A percentile compares a stretch with the other conserved stretches of the same genome.
phyloP scores from a whole-genome alignment of 208 protist species.

The Endotrypanum monterogeii region DNA sequence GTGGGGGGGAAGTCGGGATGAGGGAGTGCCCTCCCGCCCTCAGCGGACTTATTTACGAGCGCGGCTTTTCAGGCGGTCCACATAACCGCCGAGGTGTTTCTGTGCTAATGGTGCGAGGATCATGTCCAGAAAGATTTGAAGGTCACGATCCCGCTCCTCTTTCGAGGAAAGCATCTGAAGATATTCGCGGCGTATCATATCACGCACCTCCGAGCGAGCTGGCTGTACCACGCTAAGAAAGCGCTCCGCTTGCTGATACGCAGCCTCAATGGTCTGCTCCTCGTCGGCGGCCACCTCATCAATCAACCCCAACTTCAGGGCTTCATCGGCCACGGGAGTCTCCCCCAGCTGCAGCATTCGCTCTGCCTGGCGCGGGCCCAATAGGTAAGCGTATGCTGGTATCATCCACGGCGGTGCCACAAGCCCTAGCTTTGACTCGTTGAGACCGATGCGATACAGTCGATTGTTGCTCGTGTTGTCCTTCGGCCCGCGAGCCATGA shows the following conservation, averaged over 20 bases:
- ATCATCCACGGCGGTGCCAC: constrained; percentile 74
- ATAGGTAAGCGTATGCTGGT: constrained; percentile 66
- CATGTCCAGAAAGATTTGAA: background rate
- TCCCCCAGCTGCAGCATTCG: constrained; percentile 80
- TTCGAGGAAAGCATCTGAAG: background rate
- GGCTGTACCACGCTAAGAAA: constrained; percentile 27
- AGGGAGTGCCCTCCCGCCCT: too few species aligned
- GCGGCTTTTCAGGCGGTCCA: constrained; percentile 60
- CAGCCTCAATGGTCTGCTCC: constrained; percentile 31
- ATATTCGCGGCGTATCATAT: background rate
- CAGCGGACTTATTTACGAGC: constrained; percentile 36
- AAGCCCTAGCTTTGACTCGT: constrained; percentile 81
- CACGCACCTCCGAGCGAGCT: background rate
- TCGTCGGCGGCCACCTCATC: constrained; percentile 65
- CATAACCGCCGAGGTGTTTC: constrained; percentile 58
- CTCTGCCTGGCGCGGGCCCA: constrained; percentile 70
- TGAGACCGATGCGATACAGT: constrained; percentile 79
- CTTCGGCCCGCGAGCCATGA: constrained; percentile 69
- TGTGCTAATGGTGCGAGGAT: constrained; percentile 28
- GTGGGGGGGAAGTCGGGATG: too few species aligned
- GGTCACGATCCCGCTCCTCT: background rate
- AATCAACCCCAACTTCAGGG: constrained; percentile 61
- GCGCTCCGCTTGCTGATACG: background rate
- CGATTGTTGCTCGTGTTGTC: constrained; percentile 40
- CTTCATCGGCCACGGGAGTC: constrained; percentile 67